phyloP scores from a whole-genome alignment of 1,284 basidiomycete genomes.

The Mycena sp. region DNA sequence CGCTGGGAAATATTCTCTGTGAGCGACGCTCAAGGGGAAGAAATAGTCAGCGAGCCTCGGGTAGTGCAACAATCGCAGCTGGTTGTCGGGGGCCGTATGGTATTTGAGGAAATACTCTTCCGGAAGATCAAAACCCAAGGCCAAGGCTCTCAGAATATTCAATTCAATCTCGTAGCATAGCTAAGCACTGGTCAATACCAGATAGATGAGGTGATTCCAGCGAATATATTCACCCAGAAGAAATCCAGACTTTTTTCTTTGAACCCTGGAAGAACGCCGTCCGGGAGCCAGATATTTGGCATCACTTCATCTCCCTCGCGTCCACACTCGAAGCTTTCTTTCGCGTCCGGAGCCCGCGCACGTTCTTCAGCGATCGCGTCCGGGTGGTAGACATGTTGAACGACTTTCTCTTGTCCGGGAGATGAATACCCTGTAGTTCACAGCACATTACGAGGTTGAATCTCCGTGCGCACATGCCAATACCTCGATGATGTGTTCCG shows the following conservation, averaged over 20 bases:
- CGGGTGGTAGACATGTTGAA: conserved; percentile 53
- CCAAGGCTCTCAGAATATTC: conserved; percentile 58
- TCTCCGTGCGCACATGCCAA: not conserved
- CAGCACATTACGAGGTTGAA: not conserved
- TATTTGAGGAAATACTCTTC: conserved; percentile 57
- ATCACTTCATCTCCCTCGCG: conserved; percentile 54
- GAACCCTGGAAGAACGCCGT: conserved; percentile 63
- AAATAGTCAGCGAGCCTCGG: conserved; percentile 45
- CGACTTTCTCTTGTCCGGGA: conserved; percentile 56
- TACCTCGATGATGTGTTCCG: conserved; percentile 63
- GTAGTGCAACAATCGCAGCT: conserved; percentile 67
- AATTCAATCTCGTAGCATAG: conserved; percentile 56
- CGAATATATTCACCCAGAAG: conserved; percentile 52
- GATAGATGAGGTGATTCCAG: not conserved
- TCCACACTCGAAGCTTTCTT: conserved; percentile 68
- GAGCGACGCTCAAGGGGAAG: not conserved
- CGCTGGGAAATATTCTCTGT: conserved; percentile 37
- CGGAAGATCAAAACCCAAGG: conserved; percentile 56
- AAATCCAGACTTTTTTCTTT: conserved; percentile 60
- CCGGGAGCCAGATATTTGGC: conserved; percentile 70
- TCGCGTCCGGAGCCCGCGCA: conserved; percentile 55
- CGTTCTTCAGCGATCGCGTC: conserved; percentile 48
- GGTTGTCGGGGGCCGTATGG: conserved; percentile 61
- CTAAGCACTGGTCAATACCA: conserved; percentile 36
- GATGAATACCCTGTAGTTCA: conserved; percentile 55